These are phyloP conservation scores for Cyberlindnera euphorbiae DNA, from an alignment of 805 yeast species.

Conservation along the genomic window DNA sequence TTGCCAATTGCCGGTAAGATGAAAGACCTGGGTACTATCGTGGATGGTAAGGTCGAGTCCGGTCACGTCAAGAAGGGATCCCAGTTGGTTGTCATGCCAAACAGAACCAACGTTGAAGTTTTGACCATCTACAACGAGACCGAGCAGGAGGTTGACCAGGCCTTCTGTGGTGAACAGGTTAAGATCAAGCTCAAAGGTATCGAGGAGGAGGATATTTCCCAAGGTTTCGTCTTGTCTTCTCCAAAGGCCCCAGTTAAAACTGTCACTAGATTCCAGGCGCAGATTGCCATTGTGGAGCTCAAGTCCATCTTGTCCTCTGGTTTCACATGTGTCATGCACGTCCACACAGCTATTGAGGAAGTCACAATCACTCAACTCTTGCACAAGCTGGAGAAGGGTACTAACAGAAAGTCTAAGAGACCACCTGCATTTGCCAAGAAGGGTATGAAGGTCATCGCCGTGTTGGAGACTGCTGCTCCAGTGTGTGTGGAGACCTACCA, in stretches of 20 bases:
- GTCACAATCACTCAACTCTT: slow-evolving; percentile 74
- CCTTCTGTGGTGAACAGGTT: slow-evolving; percentile 96
- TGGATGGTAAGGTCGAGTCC: slow-evolving; percentile 97
- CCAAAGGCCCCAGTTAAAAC: slow-evolving; percentile 85
- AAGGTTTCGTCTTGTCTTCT: slow-evolving; percentile 89
- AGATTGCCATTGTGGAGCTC: slow-evolving; percentile 93
- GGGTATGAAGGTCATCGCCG: slow-evolving; percentile 97
- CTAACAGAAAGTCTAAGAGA: slow-evolving; percentile 92
- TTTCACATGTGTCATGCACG: slow-evolving; percentile 96
- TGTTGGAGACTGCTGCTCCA: slow-evolving; percentile 78
- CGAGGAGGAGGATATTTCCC: slow-evolving; percentile 92
- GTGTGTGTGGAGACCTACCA: slow-evolving; percentile 91
- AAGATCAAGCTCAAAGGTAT: slow-evolving; percentile 89
- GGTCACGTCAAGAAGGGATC: slow-evolving; percentile 85
- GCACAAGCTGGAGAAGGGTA: slow-evolving; percentile 94
- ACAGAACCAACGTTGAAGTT: slow-evolving; percentile 78
- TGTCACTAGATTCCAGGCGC: slow-evolving; percentile 89
- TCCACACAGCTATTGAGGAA: slow-evolving; percentile 97
- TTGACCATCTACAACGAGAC: slow-evolving; percentile 88
- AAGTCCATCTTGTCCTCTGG: slow-evolving; percentile 93
- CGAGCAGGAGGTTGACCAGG: slow-evolving; percentile 87
- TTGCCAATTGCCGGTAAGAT: slow-evolving; percentile 90
- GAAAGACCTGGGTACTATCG: slow-evolving; percentile 95
- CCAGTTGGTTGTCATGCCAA: slow-evolving; percentile 85
- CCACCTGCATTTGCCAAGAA: slow-evolving; percentile 98